A percentile compares a stretch with the other conserved stretches of the same genome.
These are phyloP conservation scores for Pulicaria dysenterica DNA, from an alignment of 129 eudicot genomes.

Conservation along the genomic window DNA sequence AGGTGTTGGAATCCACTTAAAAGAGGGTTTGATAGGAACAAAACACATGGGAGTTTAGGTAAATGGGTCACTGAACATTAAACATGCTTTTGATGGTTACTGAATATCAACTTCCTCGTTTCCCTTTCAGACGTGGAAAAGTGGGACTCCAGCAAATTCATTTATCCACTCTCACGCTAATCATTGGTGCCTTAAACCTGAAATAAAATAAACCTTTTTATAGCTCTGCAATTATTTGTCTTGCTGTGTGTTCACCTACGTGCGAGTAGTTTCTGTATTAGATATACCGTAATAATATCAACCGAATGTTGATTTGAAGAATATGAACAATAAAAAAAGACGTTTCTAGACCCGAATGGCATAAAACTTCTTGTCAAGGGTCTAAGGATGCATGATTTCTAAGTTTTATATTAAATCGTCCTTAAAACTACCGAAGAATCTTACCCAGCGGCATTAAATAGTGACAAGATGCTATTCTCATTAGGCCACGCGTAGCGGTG, in stretches of 20 bases:
- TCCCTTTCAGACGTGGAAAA: slow-evolving; percentile 68
- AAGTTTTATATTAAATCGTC: too few species aligned
- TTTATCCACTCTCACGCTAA: slow-evolving; percentile 32
- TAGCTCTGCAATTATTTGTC: slow-evolving; percentile 44
- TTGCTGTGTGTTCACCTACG: neutral
- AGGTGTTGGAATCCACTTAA: slow-evolving; percentile 89
- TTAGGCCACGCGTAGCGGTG: too few species aligned
- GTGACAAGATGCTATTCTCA: too few species aligned
- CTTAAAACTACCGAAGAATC: too few species aligned
- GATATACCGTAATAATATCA: neutral
- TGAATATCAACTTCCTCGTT: slow-evolving; percentile 43
- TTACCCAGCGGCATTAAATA: too few species aligned
- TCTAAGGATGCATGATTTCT: too few species aligned
- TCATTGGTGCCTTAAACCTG: slow-evolving; percentile 49
- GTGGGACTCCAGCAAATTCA: slow-evolving; percentile 56
- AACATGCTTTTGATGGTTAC: slow-evolving; percentile 42
- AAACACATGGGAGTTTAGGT: slow-evolving; percentile 60
- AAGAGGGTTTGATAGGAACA: slow-evolving; percentile 50
- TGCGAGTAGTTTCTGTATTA: neutral
- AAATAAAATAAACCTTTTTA: slow-evolving; percentile 26
- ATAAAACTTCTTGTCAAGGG: neutral
- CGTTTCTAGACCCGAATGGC: slow-evolving; percentile 2
- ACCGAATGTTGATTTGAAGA: neutral
- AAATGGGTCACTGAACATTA: slow-evolving; percentile 45
- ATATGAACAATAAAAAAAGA: neutral